phyloP scores from a whole-genome alignment of 2,329 filamentous ascomycete genomes.

The Aureobasidium namibiae region DNA sequence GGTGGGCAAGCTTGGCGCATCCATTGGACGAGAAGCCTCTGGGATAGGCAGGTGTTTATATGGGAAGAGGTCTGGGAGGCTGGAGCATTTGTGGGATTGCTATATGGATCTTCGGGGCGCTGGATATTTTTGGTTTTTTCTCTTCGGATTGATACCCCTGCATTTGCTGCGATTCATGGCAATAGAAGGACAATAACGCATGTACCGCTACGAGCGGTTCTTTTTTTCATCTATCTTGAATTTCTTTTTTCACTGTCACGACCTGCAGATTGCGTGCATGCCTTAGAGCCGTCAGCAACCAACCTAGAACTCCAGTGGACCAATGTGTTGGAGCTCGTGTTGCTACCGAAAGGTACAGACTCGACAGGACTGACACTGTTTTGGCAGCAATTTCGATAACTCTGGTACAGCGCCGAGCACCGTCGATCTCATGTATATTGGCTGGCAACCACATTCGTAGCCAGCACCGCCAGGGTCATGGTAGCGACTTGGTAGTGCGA shows the following conservation, averaged over 20 bases:
- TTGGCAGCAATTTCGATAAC: not conserved
- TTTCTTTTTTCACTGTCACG: not conserved
- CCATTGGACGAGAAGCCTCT: not conserved
- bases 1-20: not conserved
- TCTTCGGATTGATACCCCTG: constrained; percentile 4
- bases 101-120: not conserved
- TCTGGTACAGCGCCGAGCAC: not conserved
- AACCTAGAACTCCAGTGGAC: not conserved
- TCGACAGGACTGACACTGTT: not conserved
- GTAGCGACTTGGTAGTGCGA: not conserved
- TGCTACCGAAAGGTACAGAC: not conserved
- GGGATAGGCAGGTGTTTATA: not conserved
- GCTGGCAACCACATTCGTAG: not conserved
- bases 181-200: constrained; percentile 5
- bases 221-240: not conserved
- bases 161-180: constrained; percentile 8
- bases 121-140: not conserved
- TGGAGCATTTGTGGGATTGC: not conserved
- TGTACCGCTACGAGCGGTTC: not conserved
- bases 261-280: not conserved
- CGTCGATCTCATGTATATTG: constrained; percentile 1
- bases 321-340: not conserved
- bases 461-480: constrained; percentile 3
- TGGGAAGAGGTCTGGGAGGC: not conserved
- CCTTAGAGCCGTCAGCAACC: not conserved